These are phyloP conservation scores for Fistulinella cinereoalba DNA, from an alignment of 1,284 basidiomycete species.

Conservation along the genomic window DNA sequence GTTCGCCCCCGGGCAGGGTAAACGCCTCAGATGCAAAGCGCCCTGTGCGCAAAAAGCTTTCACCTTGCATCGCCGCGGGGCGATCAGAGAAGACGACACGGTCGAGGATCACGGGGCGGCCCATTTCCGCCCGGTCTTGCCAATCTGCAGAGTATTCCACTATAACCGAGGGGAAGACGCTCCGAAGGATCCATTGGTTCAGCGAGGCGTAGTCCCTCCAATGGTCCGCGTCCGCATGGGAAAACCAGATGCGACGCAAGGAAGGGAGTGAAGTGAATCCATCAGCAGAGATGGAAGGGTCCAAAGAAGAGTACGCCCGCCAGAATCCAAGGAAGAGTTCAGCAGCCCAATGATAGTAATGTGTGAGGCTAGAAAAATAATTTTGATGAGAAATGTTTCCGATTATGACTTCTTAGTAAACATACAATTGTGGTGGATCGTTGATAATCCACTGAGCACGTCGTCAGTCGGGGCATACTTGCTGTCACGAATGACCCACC, in stretches of 20 bases:
- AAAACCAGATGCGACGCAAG: constrained; percentile 71
- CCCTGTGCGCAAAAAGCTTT: constrained; percentile 65
- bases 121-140: constrained; percentile 70
- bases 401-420: constrained; percentile 11
- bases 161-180: constrained; percentile 72
- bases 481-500: constrained; percentile 34
- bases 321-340: constrained; percentile 88
- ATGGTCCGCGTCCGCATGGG: constrained; percentile 64
- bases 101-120: constrained; percentile 75
- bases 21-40: constrained; percentile 75
- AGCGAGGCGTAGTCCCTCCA: constrained; percentile 87
- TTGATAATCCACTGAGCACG: constrained; percentile 65
- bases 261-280: constrained; percentile 71
- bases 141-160: constrained; percentile 80
- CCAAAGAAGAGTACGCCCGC: constrained; percentile 82
- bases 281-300: constrained; percentile 56
- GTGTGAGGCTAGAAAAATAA: constrained; percentile 53
- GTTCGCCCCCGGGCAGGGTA: constrained; percentile 63
- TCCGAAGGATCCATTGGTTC: constrained; percentile 76
- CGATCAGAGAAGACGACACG: constrained; percentile 82
- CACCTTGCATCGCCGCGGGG: constrained; percentile 72
- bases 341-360: constrained; percentile 84
- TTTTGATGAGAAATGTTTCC: no score
- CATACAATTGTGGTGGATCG: constrained; percentile 81
- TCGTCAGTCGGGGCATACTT: constrained; percentile 2